These are phyloP conservation scores for Anisodus tanguticus DNA, from an alignment of 257 asterid species.

Conservation along the genomic window DNA sequence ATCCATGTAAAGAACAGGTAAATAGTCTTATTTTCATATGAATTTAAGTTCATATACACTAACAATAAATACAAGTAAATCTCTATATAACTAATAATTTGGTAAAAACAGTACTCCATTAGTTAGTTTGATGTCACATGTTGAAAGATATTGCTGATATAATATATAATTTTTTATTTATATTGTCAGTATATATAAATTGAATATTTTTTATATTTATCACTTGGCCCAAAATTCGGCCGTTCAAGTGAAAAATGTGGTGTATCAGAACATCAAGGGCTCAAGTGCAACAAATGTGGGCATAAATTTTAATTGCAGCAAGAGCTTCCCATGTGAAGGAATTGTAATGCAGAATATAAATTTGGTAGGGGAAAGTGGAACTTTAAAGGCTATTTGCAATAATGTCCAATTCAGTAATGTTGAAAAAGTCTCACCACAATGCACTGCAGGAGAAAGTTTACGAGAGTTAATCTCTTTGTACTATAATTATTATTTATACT, in stretches of 20 bases:
- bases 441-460: slow-evolving; percentile 35
- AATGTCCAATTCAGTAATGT: slow-evolving; percentile 47
- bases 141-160: no score
- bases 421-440: slow-evolving; percentile 59
- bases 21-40: no score
- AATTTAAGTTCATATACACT: no score
- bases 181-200: no score
- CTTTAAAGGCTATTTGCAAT: slow-evolving; percentile 57
- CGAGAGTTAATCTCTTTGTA: neutral
- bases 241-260: slow-evolving; percentile 61
- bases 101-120: no score
- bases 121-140: no score
- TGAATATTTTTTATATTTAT: no score
- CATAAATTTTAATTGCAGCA: slow-evolving; percentile 60
- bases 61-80: no score
- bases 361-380: slow-evolving; percentile 35
- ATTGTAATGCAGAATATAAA: slow-evolving; percentile 63
- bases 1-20: slow-evolving; percentile 65
- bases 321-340: slow-evolving; percentile 61
- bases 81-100: no score
- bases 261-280: slow-evolving; percentile 67
- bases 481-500: neutral
- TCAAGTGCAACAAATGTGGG: slow-evolving; percentile 66
- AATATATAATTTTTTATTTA: no score
- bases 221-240: slow-evolving; percentile 48